Conservation (phyloP, 768 basidiomycete species). For the Rhizopogon sp. region DNA sequence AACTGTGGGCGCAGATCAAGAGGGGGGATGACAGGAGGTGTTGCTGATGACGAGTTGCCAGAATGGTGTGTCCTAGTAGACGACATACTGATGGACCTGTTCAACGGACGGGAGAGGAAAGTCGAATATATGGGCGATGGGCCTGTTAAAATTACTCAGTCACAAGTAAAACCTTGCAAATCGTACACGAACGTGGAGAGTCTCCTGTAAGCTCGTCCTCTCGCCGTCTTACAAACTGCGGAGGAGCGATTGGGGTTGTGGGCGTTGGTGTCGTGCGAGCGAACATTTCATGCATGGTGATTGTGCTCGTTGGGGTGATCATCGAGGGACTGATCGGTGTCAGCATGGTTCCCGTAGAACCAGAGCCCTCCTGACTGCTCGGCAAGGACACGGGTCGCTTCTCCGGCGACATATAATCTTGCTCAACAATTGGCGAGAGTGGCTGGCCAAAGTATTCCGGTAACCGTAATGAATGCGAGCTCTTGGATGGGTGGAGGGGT, state of each 20-base stretch:
- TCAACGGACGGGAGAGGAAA: slow-evolving; percentile 61
- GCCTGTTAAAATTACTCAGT: slow-evolving; percentile 23
- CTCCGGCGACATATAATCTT: slow-evolving; percentile 55
- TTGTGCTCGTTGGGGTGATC: slow-evolving; percentile 22
- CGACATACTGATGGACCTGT: slow-evolving; percentile 58
- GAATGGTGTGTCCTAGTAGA: slow-evolving; percentile 58
- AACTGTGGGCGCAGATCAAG: slow-evolving; percentile 56
- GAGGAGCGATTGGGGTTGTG: slow-evolving; percentile 18
- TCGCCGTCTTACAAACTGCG: slow-evolving; percentile 20
- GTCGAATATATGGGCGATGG: slow-evolving; percentile 48
- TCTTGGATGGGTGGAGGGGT: slow-evolving; percentile 26
- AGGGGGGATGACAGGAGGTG: slow-evolving; percentile 50
- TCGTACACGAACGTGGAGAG: slow-evolving; percentile 36
- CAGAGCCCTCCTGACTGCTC: slow-evolving; percentile 20
- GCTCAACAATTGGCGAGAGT: slow-evolving; percentile 64
- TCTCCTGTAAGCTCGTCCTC: slow-evolving; percentile 23
- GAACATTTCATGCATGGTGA: slow-evolving; percentile 14
- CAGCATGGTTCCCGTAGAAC: slow-evolving; percentile 28
- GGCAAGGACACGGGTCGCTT: slow-evolving; percentile 31
- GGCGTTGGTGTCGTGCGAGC: slow-evolving; percentile 19
- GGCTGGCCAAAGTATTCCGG: slow-evolving; percentile 30
- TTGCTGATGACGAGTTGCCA: slow-evolving; percentile 26
- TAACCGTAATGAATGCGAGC: slow-evolving; percentile 37
- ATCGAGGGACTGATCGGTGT: slow-evolving; percentile 27
- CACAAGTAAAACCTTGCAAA: not conserved